Evolutionary conservation across 2,329 filamentous ascomycete genomes (phyloP).

Genomic region (Pestalotiopsis sp.): DNA sequence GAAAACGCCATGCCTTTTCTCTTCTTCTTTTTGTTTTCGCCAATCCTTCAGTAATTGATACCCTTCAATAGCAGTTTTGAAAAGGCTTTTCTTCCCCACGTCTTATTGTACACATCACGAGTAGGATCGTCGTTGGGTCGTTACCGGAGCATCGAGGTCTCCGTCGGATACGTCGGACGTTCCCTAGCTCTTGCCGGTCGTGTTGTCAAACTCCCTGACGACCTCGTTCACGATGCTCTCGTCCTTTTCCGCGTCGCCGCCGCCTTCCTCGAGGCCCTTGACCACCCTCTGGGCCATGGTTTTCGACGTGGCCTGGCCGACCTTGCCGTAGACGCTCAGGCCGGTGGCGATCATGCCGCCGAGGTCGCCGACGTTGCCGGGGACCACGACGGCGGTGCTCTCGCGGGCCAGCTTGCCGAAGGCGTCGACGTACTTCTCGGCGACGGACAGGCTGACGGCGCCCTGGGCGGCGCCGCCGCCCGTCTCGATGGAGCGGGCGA

Average conservation of each 20-base stretch:
- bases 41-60: neutral
- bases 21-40: neutral
- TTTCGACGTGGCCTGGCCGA: slow-evolving; percentile 78
- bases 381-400: slow-evolving; percentile 92
- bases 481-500: slow-evolving; percentile 73
- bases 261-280: slow-evolving; percentile 16
- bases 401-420: slow-evolving; percentile 93
- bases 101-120: neutral
- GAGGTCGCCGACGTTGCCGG: slow-evolving; percentile 95
- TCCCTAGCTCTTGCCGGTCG: slow-evolving; percentile 22
- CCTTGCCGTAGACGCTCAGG: slow-evolving; percentile 93
- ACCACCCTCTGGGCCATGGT: slow-evolving; percentile 53
- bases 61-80: neutral
- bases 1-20: slow-evolving; percentile 2
- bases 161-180: neutral
- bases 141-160: neutral
- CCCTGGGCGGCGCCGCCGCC: slow-evolving; percentile 77
- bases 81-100: neutral
- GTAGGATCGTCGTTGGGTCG: neutral
- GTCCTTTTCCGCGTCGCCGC: slow-evolving; percentile 10
- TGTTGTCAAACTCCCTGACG: slow-evolving; percentile 35
- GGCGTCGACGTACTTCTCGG: slow-evolving; percentile 97
- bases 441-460: slow-evolving; percentile 84
- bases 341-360: slow-evolving; percentile 96
- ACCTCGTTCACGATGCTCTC: slow-evolving; percentile 30